Conservation (phyloP, 345 rosid species). For the Sonneratia alba region DNA sequence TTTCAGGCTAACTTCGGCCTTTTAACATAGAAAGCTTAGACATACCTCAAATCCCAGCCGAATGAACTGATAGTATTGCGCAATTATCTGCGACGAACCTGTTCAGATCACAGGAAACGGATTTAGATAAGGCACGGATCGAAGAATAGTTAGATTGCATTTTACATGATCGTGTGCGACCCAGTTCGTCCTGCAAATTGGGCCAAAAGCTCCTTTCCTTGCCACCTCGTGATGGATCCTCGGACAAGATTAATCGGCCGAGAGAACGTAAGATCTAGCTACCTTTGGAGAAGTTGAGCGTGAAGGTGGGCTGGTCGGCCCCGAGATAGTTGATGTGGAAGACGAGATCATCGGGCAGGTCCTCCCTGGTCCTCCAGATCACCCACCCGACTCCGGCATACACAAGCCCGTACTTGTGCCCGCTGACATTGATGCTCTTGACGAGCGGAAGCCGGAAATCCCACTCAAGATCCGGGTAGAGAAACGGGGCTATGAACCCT, state of each 20-base stretch:
- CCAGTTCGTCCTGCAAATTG: too few species aligned
- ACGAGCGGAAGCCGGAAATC: constrained; percentile 42
- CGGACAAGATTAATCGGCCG: too few species aligned
- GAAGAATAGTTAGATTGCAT: too few species aligned
- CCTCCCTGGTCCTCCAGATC: constrained; percentile 45
- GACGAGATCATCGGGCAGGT: constrained; percentile 45
- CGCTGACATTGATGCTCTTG: constrained; percentile 44
- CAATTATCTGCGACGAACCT: constrained; percentile 82
- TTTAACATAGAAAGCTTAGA: not conserved
- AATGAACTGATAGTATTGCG: constrained; percentile 77
- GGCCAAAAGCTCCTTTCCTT: too few species aligned
- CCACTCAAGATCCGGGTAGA: constrained; percentile 47
- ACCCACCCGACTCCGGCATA: constrained; percentile 51
- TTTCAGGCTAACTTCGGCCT: too few species aligned
- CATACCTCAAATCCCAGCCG: constrained; percentile 55
- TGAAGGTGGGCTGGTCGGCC: constrained; percentile 48
- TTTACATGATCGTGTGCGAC: too few species aligned
- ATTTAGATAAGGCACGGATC: too few species aligned
- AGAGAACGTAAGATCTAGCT: not conserved
- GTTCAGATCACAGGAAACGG: constrained; percentile 1
- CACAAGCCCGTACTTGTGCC: constrained; percentile 45
- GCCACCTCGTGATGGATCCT: too few species aligned
- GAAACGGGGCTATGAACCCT: constrained; percentile 44
- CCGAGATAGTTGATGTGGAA: constrained; percentile 54
- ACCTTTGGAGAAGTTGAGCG: constrained; percentile 52